phyloP scores from a whole-genome alignment of 768 basidiomycete genomes.

The Kwoniella newhampshirensis region DNA sequence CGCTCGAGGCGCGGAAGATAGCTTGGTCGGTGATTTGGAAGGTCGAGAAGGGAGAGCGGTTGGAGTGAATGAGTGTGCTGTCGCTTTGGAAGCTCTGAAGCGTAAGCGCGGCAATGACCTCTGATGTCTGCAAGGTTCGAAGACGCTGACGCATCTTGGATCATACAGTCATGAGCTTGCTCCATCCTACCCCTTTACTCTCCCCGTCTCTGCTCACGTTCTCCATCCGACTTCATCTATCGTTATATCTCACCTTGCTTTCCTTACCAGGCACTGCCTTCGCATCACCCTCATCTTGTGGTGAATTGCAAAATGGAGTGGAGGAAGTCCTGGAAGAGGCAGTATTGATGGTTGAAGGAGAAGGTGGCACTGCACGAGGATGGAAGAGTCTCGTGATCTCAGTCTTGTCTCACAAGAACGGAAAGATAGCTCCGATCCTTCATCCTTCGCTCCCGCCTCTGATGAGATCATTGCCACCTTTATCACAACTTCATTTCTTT shows the following conservation, averaged over 20 bases:
- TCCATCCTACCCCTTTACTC: conserved; percentile 36
- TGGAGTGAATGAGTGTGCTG: conserved; percentile 17
- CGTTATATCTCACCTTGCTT: conserved; percentile 26
- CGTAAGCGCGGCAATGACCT: too few relatives aligned
- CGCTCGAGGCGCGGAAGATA: conserved; percentile 47
- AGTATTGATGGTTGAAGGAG: conserved; percentile 31
- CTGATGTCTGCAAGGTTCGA: too few relatives aligned
- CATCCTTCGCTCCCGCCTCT: conserved; percentile 48
- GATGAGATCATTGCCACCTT: conserved; percentile 39
- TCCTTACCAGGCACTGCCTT: conserved; percentile 13
- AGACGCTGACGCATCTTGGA: neutral
- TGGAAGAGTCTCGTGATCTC: conserved; percentile 45
- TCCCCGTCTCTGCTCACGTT: conserved; percentile 33
- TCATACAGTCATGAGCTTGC: conserved; percentile 26
- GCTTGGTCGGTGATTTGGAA: conserved; percentile 44
- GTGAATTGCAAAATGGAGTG: conserved; percentile 16
- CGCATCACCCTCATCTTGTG: conserved; percentile 5
- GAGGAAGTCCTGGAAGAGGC: conserved; percentile 34
- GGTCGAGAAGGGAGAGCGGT: conserved; percentile 31
- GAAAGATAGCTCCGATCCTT: conserved; percentile 21
- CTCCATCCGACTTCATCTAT: conserved; percentile 46
- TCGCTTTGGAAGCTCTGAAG: conserved; percentile 26
- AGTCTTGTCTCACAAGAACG: conserved; percentile 3
- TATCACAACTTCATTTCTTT: conserved; percentile 43
- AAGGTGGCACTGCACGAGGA: conserved; percentile 34